Percentiles rank a stretch among this genome's conserved stretches.
These are phyloP conservation scores for Cercis canadensis DNA, from an alignment of 306 rosid species.

Conservation along the genomic window DNA sequence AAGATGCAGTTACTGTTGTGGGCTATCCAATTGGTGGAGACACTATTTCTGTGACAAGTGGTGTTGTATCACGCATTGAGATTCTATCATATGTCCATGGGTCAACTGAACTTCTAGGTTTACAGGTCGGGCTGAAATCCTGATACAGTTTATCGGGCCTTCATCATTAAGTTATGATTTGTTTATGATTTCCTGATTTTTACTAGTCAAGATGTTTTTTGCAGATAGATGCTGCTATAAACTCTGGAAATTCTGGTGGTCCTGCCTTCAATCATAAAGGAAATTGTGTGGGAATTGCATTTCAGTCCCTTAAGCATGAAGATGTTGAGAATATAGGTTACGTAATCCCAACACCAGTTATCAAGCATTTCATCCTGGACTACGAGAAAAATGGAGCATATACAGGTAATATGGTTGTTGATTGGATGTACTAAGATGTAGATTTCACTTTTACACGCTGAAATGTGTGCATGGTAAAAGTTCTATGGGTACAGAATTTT, in stretches of 20 bases:
- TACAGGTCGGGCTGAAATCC: conserved; percentile 67
- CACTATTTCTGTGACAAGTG: conserved; percentile 97
- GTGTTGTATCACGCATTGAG: conserved; percentile 95
- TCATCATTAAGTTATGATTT: conserved; percentile 17
- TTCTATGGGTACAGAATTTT: conserved; percentile 5
- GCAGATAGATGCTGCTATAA: conserved; percentile 96
- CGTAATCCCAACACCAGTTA: conserved; percentile 98
- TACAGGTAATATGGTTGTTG: conserved; percentile 65
- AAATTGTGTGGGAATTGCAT: conserved; percentile 96
- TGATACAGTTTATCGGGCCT: conserved; percentile 9
- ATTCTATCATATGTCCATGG: conserved; percentile 95
- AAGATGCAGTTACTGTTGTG: conserved; percentile 94
- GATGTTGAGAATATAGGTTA: conserved; percentile 94
- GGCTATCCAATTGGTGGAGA: conserved; percentile 99
- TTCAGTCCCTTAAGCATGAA: conserved; percentile 95
- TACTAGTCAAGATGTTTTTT: conserved; percentile 33
- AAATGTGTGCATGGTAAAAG: conserved; percentile 15
- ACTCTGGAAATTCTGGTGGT: conserved; percentile 98
- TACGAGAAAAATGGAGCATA: conserved; percentile 88
- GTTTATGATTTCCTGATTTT: conserved; percentile 19
- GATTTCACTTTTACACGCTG: conserved; percentile 32
- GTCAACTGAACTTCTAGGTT: conserved; percentile 92
- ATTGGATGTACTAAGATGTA: conserved; percentile 20
- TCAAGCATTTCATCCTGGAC: conserved; percentile 87
- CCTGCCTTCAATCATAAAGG: conserved; percentile 96